Evolutionary conservation across 2,329 filamentous ascomycete genomes (phyloP).

Genomic region (Trichoderma sp.): DNA sequence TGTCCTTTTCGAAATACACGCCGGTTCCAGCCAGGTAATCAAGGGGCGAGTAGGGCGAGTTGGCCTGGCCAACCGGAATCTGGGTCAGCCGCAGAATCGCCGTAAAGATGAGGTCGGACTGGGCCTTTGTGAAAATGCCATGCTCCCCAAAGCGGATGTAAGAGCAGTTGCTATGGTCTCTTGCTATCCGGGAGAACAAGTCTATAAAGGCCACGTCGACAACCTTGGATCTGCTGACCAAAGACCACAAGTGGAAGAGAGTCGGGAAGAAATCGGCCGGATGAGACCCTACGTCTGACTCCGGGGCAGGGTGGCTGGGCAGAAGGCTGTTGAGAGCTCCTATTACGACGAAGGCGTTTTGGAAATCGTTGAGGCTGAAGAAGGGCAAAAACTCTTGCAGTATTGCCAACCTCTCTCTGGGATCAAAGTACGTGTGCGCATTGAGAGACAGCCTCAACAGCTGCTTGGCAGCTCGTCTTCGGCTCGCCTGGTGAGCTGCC

Average conservation of each 20-base stretch:
- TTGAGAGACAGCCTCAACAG: constrained; percentile 88
- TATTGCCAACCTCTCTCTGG: constrained; percentile 76
- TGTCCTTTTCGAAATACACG: constrained; percentile 84
- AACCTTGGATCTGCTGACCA: constrained; percentile 83
- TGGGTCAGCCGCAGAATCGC: constrained; percentile 84
- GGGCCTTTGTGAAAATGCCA: constrained; percentile 88
- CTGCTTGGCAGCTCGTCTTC: constrained; percentile 57
- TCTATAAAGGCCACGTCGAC: constrained; percentile 88
- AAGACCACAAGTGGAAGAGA: constrained; percentile 93
- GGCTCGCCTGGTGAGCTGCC: constrained; percentile 57
- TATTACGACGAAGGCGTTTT: constrained; percentile 89
- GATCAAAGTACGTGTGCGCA: constrained; percentile 89
- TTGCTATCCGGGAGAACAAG: constrained; percentile 78
- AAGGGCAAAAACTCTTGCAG: constrained; percentile 77
- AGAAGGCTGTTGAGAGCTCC: constrained; percentile 83
- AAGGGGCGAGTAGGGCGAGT: constrained; percentile 83
- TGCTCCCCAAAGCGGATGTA: constrained; percentile 79
- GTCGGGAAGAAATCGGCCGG: constrained; percentile 88
- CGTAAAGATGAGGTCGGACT: constrained; percentile 90
- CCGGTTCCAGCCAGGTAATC: constrained; percentile 82
- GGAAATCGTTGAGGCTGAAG: constrained; percentile 90
- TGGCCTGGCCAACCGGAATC: constrained; percentile 94
- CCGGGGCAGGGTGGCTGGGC: constrained; percentile 75
- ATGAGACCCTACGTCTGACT: constrained; percentile 69
- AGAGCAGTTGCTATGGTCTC: constrained; percentile 73